Conservation (phyloP, 2,329 filamentous ascomycete genomes). For the Pseudogymnoascus sp. region DNA sequence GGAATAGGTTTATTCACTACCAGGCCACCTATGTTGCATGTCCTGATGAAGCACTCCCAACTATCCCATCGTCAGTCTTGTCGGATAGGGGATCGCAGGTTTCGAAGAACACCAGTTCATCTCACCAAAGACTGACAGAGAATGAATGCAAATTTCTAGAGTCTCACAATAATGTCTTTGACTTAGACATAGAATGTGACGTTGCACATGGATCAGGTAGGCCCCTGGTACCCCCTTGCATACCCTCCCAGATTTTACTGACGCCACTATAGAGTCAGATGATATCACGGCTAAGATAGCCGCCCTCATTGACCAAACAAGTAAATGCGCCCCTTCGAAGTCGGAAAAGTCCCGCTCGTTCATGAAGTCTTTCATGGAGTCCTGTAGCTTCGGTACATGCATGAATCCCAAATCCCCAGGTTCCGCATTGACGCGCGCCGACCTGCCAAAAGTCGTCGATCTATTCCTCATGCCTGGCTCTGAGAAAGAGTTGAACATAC, state of each 20-base stretch:
- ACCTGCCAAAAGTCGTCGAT: slow-evolving; percentile 36
- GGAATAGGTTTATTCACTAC: slow-evolving; percentile 39
- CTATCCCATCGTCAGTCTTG: neutral
- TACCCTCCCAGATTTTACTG: neutral
- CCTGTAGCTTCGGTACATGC: neutral
- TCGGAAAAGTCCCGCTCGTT: neutral
- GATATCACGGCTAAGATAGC: neutral
- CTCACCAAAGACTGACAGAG: neutral
- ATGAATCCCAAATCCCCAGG: neutral
- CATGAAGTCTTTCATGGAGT: neutral
- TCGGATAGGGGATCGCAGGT: neutral
- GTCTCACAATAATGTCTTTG: neutral
- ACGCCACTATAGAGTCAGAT: neutral
- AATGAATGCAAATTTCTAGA: slow-evolving; percentile 5
- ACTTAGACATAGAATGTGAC: neutral
- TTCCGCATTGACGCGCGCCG: slow-evolving; percentile 17
- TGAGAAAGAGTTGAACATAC: slow-evolving; percentile 43
- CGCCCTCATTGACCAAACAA: neutral
- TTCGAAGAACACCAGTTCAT: neutral
- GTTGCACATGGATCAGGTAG: neutral
- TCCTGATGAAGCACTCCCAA: slow-evolving; percentile 13
- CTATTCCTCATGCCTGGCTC: slow-evolving; percentile 37
- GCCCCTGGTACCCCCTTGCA: neutral
- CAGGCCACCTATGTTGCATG: slow-evolving; percentile 26
- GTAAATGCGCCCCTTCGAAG: neutral